phyloP scores from a whole-genome alignment of 768 basidiomycete genomes.

The Roridomyces roridus region DNA sequence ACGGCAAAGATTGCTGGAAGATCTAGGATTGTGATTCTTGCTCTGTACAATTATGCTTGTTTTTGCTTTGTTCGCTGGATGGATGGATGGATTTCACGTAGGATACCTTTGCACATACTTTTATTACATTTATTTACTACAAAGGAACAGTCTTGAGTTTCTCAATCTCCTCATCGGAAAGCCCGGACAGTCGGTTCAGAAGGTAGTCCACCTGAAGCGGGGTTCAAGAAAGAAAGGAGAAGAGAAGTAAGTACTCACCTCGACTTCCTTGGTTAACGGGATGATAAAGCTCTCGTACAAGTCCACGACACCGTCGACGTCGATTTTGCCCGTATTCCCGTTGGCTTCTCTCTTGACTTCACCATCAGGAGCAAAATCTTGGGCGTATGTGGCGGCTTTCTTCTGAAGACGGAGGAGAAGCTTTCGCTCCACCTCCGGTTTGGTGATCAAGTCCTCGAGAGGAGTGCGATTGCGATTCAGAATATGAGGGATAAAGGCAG shows the following conservation, averaged over 20 bases:
- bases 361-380: constrained; percentile 80
- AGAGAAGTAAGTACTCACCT: constrained; percentile 62
- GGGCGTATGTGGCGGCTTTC: constrained; percentile 82
- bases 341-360: constrained; percentile 42
- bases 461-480: constrained; percentile 75
- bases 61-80: constrained; percentile 1
- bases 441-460: constrained; percentile 91
- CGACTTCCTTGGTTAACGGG: constrained; percentile 96
- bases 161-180: constrained; percentile 83
- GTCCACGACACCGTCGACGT: constrained; percentile 91
- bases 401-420: constrained; percentile 84
- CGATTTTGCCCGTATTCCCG: constrained; percentile 69
- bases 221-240: too few species aligned
- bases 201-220: constrained; percentile 97
- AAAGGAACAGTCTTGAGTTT: constrained; percentile 44
- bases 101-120: constrained; percentile 22
- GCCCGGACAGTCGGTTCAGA: constrained; percentile 84
- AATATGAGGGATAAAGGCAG: constrained; percentile 93
- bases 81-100: constrained; percentile 20
- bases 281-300: constrained; percentile 96
- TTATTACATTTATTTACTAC: constrained; percentile 10
- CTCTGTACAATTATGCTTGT: constrained; percentile 13
- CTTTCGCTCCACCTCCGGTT: constrained; percentile 91
- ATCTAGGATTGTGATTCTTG: constrained; percentile 51
- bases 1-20: constrained; percentile 72